Percentiles rank a stretch among this genome's conserved stretches.
phyloP scores from a whole-genome alignment of 2,329 filamentous ascomycete species.

The Xylariaceae sp. region DNA sequence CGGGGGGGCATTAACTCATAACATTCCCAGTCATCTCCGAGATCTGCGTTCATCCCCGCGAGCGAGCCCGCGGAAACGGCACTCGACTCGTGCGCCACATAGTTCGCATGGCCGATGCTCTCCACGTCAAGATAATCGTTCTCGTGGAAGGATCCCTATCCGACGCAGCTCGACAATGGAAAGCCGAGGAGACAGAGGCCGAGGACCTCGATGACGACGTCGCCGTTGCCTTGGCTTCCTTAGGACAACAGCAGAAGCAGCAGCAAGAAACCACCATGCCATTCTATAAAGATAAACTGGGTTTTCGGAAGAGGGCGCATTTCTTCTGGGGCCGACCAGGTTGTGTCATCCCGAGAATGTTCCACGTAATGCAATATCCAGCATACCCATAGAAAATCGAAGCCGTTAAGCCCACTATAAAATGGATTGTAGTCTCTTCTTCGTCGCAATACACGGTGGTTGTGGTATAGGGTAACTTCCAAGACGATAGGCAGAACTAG shows the following conservation, averaged over 20 bases:
- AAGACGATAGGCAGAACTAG: background rate
- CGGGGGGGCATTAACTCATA: background rate
- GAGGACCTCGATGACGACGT: conserved; percentile 10
- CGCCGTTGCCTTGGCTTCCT: conserved; percentile 3
- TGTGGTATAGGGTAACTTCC: background rate
- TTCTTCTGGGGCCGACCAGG: conserved; percentile 18
- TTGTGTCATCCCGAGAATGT: conserved; percentile 16
- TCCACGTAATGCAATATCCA: conserved; percentile 19
- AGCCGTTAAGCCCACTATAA: no score
- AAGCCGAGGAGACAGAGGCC: conserved; percentile 7
- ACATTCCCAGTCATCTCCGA: conserved; percentile 13
- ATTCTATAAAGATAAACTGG: conserved; percentile 15
- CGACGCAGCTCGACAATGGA: conserved; percentile 15
- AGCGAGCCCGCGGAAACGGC: conserved; percentile 12
- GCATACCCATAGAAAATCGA: background rate
- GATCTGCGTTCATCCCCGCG: conserved; percentile 15
- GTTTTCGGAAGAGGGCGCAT: conserved; percentile 13
- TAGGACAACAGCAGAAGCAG: conserved; percentile 4
- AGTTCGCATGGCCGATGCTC: conserved; percentile 10
- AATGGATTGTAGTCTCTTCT: background rate
- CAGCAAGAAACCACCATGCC: conserved; percentile 8
- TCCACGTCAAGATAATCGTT: conserved; percentile 14
- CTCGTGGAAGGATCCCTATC: conserved; percentile 14
- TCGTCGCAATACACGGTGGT: background rate
- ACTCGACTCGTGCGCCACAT: conserved; percentile 16